Evolutionary conservation across 129 eudicot species (phyloP).

Genomic region (Pulicaria dysenterica): DNA sequence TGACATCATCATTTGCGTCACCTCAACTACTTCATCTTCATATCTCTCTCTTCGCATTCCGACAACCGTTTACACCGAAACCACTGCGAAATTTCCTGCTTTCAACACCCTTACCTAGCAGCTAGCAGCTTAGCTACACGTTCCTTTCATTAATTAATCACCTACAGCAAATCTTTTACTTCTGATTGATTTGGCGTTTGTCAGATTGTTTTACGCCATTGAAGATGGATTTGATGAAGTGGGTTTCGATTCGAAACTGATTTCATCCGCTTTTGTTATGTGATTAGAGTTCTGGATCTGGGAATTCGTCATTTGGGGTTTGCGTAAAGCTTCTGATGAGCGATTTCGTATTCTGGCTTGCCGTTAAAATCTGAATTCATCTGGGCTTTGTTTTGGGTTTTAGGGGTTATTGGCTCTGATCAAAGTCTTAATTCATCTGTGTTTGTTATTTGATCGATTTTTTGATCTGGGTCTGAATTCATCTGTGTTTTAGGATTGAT

Average conservation of each 20-base stretch:
- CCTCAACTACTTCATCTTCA: constrained; percentile 43
- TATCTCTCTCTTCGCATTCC: constrained; percentile 24
- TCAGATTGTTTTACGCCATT: not conserved
- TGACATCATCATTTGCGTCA: constrained; percentile 47
- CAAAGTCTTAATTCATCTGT: not conserved
- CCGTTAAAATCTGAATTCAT: not conserved
- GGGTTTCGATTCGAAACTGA: not conserved
- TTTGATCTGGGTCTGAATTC: not conserved
- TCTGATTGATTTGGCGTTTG: not conserved
- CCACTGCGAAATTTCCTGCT: constrained; percentile 31
- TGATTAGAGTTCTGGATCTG: not conserved
- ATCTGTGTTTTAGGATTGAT: not conserved
- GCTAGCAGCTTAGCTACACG: not conserved
- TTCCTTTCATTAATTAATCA: constrained; percentile 19
- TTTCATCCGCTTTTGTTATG: not conserved
- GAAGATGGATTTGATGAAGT: not conserved
- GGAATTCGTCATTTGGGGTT: not conserved
- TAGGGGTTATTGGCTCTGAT: not conserved
- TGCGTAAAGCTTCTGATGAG: not conserved
- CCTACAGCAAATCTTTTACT: not conserved
- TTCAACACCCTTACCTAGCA: not conserved
- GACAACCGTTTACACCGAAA: constrained; percentile 25
- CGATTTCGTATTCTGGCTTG: not conserved
- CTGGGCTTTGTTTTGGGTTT: constrained; percentile 12
- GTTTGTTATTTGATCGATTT: not conserved